Evolutionary conservation across 768 basidiomycete genomes (phyloP), one percentile per base, ranked within the genome.

Genomic region (Goffeauzyma gilvescens): DNA sequence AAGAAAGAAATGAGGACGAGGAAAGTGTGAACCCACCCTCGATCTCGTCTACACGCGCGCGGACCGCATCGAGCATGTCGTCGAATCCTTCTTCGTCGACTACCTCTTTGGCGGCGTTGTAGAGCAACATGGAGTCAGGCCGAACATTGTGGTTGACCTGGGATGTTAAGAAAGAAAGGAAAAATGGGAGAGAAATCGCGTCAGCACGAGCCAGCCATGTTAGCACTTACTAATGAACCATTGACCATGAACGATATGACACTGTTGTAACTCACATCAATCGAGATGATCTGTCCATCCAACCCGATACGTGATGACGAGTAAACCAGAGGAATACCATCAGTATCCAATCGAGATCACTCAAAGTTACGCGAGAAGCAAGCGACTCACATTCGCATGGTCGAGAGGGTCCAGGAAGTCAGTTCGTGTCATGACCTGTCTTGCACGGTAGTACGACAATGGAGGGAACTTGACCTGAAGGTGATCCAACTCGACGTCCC

Each of bases 21-120:
- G 13, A 23, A 13, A 18, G 13, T 14, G 35, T 14, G 5, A 1
- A 45, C 54, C 38, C 40, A 60, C 77, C 79, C 65, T 89, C 85
- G 54, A 89, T 87, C 62, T 81, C 78, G 60, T 85, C 80, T 30
- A 87, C 75, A 12, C 86, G 69, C 46, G 73, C 73, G 38, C 80
- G 69, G 5, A 84, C 83, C 39, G 68, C 69, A 47, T 82, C 72
- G 14, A 84, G 69, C 26, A 76, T 56, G n/a, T 81, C 77, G 38
- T 85, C 76, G 55, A 89, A 87, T 7, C 74, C 82, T 35, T 78
- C 75, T 58, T 77, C 77, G 18, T 72, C 69, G 14, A 76, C 75
- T 5, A 84, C 76, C 51, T 76, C 69, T 50, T 72, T 68, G 26
- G 80, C 80, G 37, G 81, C 78, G 41, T 74, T 74, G 5, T 84